A percentile compares a stretch with the other conserved stretches of the same genome.
Evolutionary conservation across 1,284 basidiomycete genomes (phyloP).

Genomic region (Cutaneotrichosporon mucoides): DNA sequence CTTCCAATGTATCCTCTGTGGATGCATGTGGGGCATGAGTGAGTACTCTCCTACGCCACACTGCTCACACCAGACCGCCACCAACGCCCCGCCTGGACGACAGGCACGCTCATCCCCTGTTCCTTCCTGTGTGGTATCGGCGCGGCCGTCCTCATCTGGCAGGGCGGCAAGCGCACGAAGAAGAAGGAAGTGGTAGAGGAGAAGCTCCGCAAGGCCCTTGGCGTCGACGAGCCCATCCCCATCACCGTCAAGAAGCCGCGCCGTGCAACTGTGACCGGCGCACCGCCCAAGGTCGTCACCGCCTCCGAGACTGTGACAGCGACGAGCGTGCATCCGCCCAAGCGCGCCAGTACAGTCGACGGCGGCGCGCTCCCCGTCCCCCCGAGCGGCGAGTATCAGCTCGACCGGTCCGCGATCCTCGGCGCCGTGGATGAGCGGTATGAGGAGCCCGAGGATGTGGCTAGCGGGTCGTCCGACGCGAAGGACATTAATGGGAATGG

Average conservation of each 20-base stretch:
- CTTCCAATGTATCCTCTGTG: slow-evolving; percentile 71
- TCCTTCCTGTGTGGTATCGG: slow-evolving; percentile 75
- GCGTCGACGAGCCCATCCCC: slow-evolving; percentile 31
- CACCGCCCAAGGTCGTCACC: neutral
- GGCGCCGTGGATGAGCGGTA: neutral
- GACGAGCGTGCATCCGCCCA: neutral
- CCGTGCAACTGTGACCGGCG: slow-evolving; percentile 9
- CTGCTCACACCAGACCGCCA: slow-evolving; percentile 29
- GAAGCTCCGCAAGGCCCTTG: slow-evolving; percentile 64
- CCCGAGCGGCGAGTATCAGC: neutral
- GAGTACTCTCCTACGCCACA: slow-evolving; percentile 12
- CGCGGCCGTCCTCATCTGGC: slow-evolving; percentile 74
- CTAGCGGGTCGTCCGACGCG: no score
- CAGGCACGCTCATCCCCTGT: slow-evolving; percentile 66
- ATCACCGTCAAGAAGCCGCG: slow-evolving; percentile 8
- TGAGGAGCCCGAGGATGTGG: neutral
- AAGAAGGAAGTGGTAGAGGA: slow-evolving; percentile 68
- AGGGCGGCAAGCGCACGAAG: slow-evolving; percentile 69
- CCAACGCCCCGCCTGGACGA: slow-evolving; percentile 53
- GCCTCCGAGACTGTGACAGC: neutral
- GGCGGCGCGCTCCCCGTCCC: no score
- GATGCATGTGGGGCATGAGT: slow-evolving; percentile 74
- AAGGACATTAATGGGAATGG: no score
- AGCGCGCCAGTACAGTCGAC: neutral
- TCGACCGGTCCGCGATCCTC: neutral